phyloP scores from a whole-genome alignment of 1,139 yeast genomes.

The Keqinozyma sinolaborantium region DNA sequence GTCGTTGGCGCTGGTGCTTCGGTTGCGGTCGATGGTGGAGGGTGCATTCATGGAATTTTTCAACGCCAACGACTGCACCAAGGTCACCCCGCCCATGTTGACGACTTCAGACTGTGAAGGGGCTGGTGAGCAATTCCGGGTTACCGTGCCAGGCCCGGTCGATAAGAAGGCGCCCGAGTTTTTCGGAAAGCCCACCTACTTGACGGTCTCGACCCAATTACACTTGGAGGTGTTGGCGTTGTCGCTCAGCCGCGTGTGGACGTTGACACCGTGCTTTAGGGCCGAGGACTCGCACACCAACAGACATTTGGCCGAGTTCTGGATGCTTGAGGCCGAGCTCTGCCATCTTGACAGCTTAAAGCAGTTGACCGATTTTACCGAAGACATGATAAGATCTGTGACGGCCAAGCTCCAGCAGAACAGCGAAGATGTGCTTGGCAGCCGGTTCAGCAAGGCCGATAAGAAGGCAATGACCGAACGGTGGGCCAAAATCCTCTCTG shows the following conservation, averaged over 20 bases:
- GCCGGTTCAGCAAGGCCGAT: slow-evolving; percentile 35
- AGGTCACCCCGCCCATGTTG: slow-evolving; percentile 80
- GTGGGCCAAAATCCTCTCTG: slow-evolving; percentile 28
- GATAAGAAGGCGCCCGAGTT: slow-evolving; percentile 31
- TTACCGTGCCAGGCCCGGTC: slow-evolving; percentile 31
- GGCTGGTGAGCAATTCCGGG: slow-evolving; percentile 82
- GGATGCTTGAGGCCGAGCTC: slow-evolving; percentile 96
- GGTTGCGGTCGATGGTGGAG: slow-evolving; percentile 72
- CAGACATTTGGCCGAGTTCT: slow-evolving; percentile 89
- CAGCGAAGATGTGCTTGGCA: slow-evolving; percentile 38
- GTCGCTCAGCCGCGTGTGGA: slow-evolving; percentile 82
- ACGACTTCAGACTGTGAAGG: slow-evolving; percentile 97
- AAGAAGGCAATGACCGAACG: slow-evolving; percentile 20
- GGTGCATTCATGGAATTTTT: slow-evolving; percentile 53
- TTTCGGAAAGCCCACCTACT: slow-evolving; percentile 63
- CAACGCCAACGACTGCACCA: slow-evolving; percentile 49
- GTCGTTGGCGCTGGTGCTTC: slow-evolving; percentile 59
- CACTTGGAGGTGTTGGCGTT: slow-evolving; percentile 82
- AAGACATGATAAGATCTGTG: slow-evolving; percentile 60
- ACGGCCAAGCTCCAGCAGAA: slow-evolving; percentile 36
- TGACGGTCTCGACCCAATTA: slow-evolving; percentile 90
- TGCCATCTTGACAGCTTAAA: slow-evolving; percentile 57
- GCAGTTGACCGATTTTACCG: slow-evolving; percentile 66
- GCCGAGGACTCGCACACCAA: slow-evolving; percentile 92
- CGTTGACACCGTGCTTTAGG: slow-evolving; percentile 86